phyloP scores from a whole-genome alignment of 2,329 filamentous ascomycete species.

The Cladobotryum protrusum region DNA sequence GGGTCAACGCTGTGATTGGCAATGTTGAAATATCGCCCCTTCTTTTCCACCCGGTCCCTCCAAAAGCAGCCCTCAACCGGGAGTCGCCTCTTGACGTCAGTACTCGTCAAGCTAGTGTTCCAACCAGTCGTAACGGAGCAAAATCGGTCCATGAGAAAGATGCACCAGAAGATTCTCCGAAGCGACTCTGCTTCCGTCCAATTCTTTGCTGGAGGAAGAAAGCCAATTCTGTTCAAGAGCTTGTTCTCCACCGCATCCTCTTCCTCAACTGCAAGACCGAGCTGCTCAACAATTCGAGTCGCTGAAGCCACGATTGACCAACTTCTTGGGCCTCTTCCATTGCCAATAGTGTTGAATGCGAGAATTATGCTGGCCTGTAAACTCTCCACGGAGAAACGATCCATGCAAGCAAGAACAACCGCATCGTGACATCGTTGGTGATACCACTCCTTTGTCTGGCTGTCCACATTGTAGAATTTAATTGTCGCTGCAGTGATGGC shows the following conservation, averaged over 20 bases:
- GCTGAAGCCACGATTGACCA: slow-evolving; percentile 14
- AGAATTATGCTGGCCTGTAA: slow-evolving; percentile 29
- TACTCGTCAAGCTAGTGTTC: slow-evolving; percentile 31
- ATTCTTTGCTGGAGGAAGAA: slow-evolving; percentile 21
- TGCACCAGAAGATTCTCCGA: slow-evolving; percentile 31
- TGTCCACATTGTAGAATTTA: slow-evolving; percentile 9
- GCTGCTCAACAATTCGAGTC: slow-evolving; percentile 13
- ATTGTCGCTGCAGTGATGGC: slow-evolving; percentile 11
- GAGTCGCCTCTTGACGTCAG: slow-evolving; percentile 30
- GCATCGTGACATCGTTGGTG: slow-evolving; percentile 11
- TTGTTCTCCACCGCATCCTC: slow-evolving; percentile 15
- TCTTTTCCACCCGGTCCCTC: slow-evolving; percentile 25
- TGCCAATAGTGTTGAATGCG: slow-evolving; percentile 23
- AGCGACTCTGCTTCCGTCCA: slow-evolving; percentile 27
- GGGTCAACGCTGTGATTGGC: slow-evolving; percentile 6
- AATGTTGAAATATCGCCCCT: slow-evolving; percentile 19
- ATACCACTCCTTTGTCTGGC: slow-evolving; percentile 9
- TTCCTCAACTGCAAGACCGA: slow-evolving; percentile 20
- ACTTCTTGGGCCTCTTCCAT: slow-evolving; percentile 9
- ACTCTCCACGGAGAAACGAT: slow-evolving; percentile 24
- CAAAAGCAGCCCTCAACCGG: slow-evolving; percentile 30
- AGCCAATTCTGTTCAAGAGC: slow-evolving; percentile 14
- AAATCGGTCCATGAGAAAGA: slow-evolving; percentile 32
- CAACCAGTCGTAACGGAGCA: slow-evolving; percentile 26
- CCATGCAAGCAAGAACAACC: slow-evolving; percentile 10